Percentiles rank a stretch among this genome's conserved stretches.
Evolutionary conservation across 2,329 filamentous ascomycete species (phyloP).

Genomic region (Ciborinia camelliae): DNA sequence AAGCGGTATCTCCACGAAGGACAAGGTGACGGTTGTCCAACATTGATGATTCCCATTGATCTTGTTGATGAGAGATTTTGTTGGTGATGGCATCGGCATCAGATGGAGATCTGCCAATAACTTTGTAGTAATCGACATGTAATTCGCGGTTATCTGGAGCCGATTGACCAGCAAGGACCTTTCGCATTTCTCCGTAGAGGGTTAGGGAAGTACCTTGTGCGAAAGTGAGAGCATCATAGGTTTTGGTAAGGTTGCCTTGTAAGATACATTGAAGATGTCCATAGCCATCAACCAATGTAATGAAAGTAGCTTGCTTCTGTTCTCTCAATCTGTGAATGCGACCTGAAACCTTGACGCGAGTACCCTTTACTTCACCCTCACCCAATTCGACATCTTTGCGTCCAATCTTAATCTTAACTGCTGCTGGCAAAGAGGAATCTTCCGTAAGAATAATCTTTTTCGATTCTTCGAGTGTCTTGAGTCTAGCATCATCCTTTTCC

Average conservation of each 20-base stretch:
- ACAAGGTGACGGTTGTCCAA: constrained; percentile 67
- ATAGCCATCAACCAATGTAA: constrained; percentile 82
- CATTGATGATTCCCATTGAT: constrained; percentile 46
- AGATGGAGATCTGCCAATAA: constrained; percentile 65
- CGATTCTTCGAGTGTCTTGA: constrained; percentile 71
- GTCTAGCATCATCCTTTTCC: constrained; percentile 67
- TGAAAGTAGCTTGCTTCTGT: constrained; percentile 82
- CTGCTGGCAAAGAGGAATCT: constrained; percentile 68
- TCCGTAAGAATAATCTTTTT: constrained; percentile 72
- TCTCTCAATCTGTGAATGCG: constrained; percentile 76
- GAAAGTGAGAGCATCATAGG: constrained; percentile 68
- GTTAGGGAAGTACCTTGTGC: constrained; percentile 68
- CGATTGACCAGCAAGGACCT: constrained; percentile 62
- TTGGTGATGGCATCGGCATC: constrained; percentile 74
- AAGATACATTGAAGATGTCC: constrained; percentile 83
- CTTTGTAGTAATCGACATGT: constrained; percentile 67
- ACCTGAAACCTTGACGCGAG: constrained; percentile 75
- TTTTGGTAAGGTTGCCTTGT: constrained; percentile 71
- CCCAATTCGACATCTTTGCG: constrained; percentile 62
- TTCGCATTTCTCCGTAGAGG: constrained; percentile 65
- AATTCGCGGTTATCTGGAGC: constrained; percentile 69
- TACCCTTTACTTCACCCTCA: constrained; percentile 58
- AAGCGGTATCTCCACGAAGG: constrained; percentile 65
- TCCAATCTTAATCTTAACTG: constrained; percentile 72
- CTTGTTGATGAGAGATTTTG: constrained; percentile 66